These are phyloP conservation scores for Peronosclerospora sorghi DNA, from an alignment of 352 stramenopile species.

Conservation along the genomic window DNA sequence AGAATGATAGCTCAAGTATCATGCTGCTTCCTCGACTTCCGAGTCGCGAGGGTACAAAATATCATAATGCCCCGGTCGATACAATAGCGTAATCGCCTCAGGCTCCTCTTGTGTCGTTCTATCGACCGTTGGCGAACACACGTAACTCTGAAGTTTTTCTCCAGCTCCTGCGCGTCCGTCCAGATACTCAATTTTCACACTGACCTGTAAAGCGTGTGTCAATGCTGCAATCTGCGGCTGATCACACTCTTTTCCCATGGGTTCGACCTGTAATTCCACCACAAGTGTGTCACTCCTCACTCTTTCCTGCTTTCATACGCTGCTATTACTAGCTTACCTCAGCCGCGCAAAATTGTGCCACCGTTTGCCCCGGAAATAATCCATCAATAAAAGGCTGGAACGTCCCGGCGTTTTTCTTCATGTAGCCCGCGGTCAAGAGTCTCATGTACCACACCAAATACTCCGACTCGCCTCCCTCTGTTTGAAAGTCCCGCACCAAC, in stretches of 20 bases:
- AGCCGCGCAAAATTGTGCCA: conserved; percentile 77
- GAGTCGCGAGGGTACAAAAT: conserved; percentile 75
- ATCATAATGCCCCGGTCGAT: conserved; percentile 93
- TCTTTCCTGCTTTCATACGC: not conserved
- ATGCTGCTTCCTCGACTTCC: not conserved
- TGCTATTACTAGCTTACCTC: conserved; percentile 18
- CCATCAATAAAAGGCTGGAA: conserved; percentile 88
- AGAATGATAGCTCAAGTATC: too few species aligned
- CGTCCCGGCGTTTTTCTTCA: conserved; percentile 81
- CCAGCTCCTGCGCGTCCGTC: conserved; percentile 61
- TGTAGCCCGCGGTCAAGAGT: conserved; percentile 66
- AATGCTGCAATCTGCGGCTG: conserved; percentile 89
- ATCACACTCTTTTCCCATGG: conserved; percentile 89
- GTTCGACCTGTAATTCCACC: conserved; percentile 85
- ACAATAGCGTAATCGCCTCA: conserved; percentile 74
- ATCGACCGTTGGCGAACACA: conserved; percentile 26
- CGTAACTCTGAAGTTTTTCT: conserved; percentile 50
- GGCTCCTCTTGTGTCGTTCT: conserved; percentile 8
- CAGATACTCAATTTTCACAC: conserved; percentile 89
- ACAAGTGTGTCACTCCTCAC: not conserved
- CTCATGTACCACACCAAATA: conserved; percentile 87
- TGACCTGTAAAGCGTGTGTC: conserved; percentile 83
- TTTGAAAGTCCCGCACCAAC: conserved; percentile 75
- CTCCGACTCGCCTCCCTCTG: conserved; percentile 73
- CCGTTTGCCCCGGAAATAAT: conserved; percentile 57